Base-by-base conservation (phyloP, 1,284 basidiomycete genomes). In the Apiotrichum laibachii region DNA sequence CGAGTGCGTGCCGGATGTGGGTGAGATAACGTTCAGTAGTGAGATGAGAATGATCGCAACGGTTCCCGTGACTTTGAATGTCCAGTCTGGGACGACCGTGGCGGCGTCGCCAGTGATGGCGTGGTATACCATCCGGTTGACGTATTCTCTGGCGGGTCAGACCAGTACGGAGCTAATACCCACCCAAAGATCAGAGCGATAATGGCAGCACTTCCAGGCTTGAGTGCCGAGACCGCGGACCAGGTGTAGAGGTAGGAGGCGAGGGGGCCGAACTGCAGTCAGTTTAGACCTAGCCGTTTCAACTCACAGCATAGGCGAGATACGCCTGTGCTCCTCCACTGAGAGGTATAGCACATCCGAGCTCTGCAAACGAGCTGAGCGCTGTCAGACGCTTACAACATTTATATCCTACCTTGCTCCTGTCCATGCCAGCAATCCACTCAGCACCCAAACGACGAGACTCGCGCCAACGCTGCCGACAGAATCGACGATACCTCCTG, bases 281-380 rank as follows among this genome's bases (percentile, higher is more conserved):
- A 68, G 53, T 26, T 26, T 22, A 19, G 19, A 31, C 12, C 19
- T 1, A 15, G 16, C 37, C 9, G 33, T 1, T 15, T 35, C 6
- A 12, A 59, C 76, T 63, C 53, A 75, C 75, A 7, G 91, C 85
- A 72, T 94, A 95, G 26, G 87, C 86, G 18, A 97, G 85, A 75
- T 98, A 90, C 18, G 87, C 92, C 75, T 96, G 93, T 16, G 92
- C 87, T 26, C 93, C 93, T 31, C 92, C 93, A 67, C 93, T 81
- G 10, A 82, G 63, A 0, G 81, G 81, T 22, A 82, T 81, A 0
- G 80, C 78, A 40, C 80, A 78, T 1, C 81, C 81, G 5, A 96
- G 81, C 77, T 95, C 90, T 10, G 91, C 90, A 72, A 88, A 94
- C 66, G 88, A 91, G 72, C 89, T 91, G 44, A 53, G 10, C 9